Evolutionary conservation across 495 filamentous ascomycete genomes (phyloP).

Genomic region (Pseudevernia furfuracea): DNA sequence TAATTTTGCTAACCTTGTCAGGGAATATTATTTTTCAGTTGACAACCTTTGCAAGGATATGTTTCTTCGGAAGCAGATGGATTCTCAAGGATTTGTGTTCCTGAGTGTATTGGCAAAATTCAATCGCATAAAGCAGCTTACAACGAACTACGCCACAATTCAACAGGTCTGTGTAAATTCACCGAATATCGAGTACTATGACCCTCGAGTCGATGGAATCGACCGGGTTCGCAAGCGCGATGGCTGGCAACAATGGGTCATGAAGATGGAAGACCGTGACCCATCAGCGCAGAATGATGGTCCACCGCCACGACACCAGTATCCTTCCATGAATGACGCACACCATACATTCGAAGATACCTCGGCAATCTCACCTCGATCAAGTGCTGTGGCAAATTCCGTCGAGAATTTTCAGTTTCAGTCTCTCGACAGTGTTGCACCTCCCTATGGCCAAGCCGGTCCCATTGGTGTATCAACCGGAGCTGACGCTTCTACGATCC

Average conservation of each 20-base stretch:
- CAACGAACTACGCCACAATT: constrained; percentile 63
- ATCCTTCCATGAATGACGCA: constrained; percentile 16
- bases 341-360: constrained; percentile 16
- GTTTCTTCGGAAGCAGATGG: constrained; percentile 85
- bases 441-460: constrained; percentile 9
- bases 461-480: constrained; percentile 31
- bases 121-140: constrained; percentile 71
- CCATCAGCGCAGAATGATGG: constrained; percentile 53
- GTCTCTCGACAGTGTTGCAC: constrained; percentile 21
- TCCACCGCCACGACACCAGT: constrained; percentile 34
- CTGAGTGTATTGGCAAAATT: constrained; percentile 70
- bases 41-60: constrained; percentile 95
- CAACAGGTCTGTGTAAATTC: constrained; percentile 66
- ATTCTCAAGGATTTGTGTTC: constrained; percentile 85
- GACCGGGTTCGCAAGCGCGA: constrained; percentile 73
- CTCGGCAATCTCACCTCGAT: constrained; percentile 17
- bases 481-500: constrained; percentile 36
- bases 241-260: constrained; percentile 74
- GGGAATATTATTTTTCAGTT: constrained; percentile 91
- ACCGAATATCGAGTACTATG: constrained; percentile 58
- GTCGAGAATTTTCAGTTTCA: constrained; percentile 15
- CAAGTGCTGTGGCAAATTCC: constrained; percentile 8
- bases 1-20: constrained; percentile 24
- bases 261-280: constrained; percentile 55
- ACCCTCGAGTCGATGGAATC: constrained; percentile 50